phyloP scores from a whole-genome alignment of 1,139 yeast genomes.

The Geotrichum histeridarum region DNA sequence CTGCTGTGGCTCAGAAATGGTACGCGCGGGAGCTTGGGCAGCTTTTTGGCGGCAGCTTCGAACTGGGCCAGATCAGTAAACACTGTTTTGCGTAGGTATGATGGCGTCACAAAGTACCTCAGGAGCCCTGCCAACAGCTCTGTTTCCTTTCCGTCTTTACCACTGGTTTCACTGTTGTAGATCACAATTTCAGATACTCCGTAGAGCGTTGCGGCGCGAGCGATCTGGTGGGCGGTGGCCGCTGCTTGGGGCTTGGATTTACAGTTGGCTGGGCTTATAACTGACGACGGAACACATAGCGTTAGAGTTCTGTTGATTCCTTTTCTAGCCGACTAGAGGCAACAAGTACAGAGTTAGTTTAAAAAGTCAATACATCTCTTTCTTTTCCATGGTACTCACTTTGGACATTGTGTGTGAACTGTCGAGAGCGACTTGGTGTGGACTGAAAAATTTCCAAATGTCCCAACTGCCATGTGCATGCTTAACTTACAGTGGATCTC shows the following conservation, averaged over 20 bases:
- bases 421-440: no score
- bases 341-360: no score
- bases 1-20: constrained; percentile 61
- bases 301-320: constrained; percentile 15
- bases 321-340: not conserved
- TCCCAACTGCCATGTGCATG: no score
- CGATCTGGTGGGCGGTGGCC: constrained; percentile 67
- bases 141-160: constrained; percentile 17
- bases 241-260: constrained; percentile 68
- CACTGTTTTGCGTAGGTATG: constrained; percentile 64
- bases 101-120: constrained; percentile 83
- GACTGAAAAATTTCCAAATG: no score
- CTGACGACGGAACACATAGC: constrained; percentile 61
- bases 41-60: constrained; percentile 60
- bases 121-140: constrained; percentile 57
- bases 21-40: constrained; percentile 67
- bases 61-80: constrained; percentile 42
- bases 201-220: constrained; percentile 65
- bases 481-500: no score
- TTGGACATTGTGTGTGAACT: no score
- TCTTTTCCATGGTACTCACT: no score
- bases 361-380: no score
- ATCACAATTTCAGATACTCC: constrained; percentile 70
- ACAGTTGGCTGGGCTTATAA: constrained; percentile 51
- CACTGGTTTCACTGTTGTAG: constrained; percentile 38